These are phyloP conservation scores for Amanita subjunquillea DNA, from an alignment of 768 basidiomycete genomes.

Conservation along the genomic window DNA sequence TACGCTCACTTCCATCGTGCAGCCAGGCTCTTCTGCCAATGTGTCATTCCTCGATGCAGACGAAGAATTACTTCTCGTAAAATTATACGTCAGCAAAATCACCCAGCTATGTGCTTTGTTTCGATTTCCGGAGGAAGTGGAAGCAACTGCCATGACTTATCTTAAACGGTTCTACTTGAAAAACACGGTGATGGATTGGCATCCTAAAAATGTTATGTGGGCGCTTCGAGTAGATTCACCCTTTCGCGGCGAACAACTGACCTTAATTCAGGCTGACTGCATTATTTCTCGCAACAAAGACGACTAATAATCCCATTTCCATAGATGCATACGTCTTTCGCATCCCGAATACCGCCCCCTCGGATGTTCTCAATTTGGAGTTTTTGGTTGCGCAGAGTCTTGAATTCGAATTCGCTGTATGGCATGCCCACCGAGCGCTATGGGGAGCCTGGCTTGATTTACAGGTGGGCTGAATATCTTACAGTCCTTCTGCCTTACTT, in stretches of 20 bases:
- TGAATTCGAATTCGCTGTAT: slow-evolving; percentile 87
- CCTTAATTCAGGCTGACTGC: slow-evolving; percentile 69
- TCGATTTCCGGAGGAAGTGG: slow-evolving; percentile 84
- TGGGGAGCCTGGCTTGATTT: slow-evolving; percentile 87
- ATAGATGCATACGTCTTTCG: slow-evolving; percentile 76
- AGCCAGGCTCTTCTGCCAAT: slow-evolving; percentile 65
- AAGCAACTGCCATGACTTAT: slow-evolving; percentile 86
- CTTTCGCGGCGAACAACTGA: neutral
- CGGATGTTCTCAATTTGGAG: slow-evolving; percentile 88
- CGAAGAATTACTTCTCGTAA: slow-evolving; percentile 85
- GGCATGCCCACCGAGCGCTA: slow-evolving; percentile 82
- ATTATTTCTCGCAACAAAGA: slow-evolving; percentile 92
- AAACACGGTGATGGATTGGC: slow-evolving; percentile 99
- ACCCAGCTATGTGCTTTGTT: slow-evolving; percentile 77
- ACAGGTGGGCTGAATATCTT: slow-evolving; percentile 41
- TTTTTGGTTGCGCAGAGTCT: slow-evolving; percentile 94
- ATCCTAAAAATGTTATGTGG: slow-evolving; percentile 97
- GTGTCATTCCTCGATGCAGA: slow-evolving; percentile 68
- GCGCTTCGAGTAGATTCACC: slow-evolving; percentile 15
- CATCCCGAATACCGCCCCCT: slow-evolving; percentile 71
- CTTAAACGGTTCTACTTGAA: slow-evolving; percentile 95
- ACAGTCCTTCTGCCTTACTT: neutral
- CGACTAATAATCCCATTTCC: slow-evolving; percentile 89
- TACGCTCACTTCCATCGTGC: slow-evolving; percentile 13
- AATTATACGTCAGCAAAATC: slow-evolving; percentile 83